Evolutionary conservation across 2,329 filamentous ascomycete genomes (phyloP).

Genomic region (Fusarium hostae): DNA sequence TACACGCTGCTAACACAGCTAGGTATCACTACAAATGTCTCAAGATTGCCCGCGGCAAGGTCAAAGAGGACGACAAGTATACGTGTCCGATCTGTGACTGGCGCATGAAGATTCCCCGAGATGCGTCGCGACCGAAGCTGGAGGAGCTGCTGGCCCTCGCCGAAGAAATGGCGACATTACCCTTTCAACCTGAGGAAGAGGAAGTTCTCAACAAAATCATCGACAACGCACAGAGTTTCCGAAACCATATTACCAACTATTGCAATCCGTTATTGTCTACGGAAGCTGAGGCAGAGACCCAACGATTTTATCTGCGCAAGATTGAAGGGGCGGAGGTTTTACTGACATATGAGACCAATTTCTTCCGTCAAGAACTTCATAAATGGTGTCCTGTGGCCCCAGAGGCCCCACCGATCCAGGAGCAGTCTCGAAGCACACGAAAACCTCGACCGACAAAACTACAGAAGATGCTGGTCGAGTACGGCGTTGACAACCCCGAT

Average conservation of each 20-base stretch:
- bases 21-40: constrained; percentile 98
- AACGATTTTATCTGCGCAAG: constrained; percentile 95
- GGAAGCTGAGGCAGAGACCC: constrained; percentile 85
- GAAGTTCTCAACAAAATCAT: constrained; percentile 87
- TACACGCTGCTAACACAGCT: constrained; percentile 8
- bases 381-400: constrained; percentile 94
- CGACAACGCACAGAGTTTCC: constrained; percentile 83
- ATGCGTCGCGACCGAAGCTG: constrained; percentile 93
- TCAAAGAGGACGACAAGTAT: constrained; percentile 98
- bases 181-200: constrained; percentile 97
- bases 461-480: constrained; percentile 90
- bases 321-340: constrained; percentile 97
- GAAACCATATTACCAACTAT: constrained; percentile 81
- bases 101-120: constrained; percentile 94
- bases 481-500: constrained; percentile 90
- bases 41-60: constrained; percentile 96
- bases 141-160: constrained; percentile 89
- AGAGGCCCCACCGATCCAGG: constrained; percentile 83
- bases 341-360: constrained; percentile 93
- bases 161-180: constrained; percentile 81
- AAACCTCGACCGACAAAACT: constrained; percentile 97
- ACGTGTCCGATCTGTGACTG: constrained; percentile 98
- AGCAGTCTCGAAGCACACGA: constrained; percentile 88
- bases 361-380: constrained; percentile 94
- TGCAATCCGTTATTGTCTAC: constrained; percentile 85